These are phyloP conservation scores for Zymoseptoria pseudotritici DNA, from an alignment of 2,329 filamentous ascomycete genomes.

Conservation along the genomic window DNA sequence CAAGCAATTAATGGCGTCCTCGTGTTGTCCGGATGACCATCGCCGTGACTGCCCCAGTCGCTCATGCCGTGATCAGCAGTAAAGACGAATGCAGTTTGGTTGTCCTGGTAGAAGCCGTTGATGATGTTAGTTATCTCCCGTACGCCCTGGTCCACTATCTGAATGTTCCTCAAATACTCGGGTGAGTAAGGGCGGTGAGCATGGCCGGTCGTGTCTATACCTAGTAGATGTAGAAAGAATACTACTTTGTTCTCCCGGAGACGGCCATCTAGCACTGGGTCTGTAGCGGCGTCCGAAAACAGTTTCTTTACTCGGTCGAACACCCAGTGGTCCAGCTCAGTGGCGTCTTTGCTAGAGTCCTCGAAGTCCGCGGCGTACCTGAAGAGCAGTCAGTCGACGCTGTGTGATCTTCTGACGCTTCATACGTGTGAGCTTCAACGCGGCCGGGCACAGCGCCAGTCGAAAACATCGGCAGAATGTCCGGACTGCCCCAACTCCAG, in stretches of 20 bases:
- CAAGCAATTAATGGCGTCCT: no score
- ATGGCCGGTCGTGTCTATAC: constrained; percentile 82
- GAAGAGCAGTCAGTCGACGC: no score
- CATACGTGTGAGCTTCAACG: constrained; percentile 46
- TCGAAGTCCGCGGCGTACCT: constrained; percentile 59
- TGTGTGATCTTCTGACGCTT: no score
- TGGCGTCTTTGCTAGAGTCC: constrained; percentile 79
- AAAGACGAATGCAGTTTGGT: no score
- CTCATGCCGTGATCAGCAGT: no score
- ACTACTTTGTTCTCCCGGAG: constrained; percentile 79
- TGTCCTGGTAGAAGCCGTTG: no score
- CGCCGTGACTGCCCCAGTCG: no score
- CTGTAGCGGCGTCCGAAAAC: constrained; percentile 69
- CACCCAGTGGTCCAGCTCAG: constrained; percentile 82
- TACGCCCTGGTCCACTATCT: no score
- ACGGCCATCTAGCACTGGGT: constrained; percentile 65
- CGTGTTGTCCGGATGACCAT: no score
- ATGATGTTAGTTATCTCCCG: no score
- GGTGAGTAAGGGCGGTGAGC: no score
- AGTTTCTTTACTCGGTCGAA: constrained; percentile 87
- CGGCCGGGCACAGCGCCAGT: constrained; percentile 77
- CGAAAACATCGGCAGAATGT: constrained; percentile 96
- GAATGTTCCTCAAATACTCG: no score
- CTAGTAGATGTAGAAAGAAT: constrained; percentile 90
- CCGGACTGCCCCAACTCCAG: constrained; percentile 98